Percentiles rank a stretch among this genome's conserved stretches.
Conservation (phyloP, 2,329 filamentous ascomycete species). For the Scedosporium apiospermum region DNA sequence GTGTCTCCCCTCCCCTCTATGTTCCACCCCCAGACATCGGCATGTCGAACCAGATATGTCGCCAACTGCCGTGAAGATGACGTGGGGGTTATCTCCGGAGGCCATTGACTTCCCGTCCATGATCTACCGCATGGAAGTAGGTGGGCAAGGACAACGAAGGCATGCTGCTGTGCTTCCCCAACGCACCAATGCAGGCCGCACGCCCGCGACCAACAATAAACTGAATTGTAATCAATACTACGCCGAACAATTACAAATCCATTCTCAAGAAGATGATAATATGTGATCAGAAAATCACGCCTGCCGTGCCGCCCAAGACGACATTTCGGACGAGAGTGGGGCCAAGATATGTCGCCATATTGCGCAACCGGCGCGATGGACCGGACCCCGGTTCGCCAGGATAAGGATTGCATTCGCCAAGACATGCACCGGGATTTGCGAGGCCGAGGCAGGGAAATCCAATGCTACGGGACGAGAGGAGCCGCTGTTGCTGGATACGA, state of each 20-base stretch:
- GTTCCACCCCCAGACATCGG: no score
- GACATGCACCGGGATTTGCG: no score
- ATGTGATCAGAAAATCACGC: background rate
- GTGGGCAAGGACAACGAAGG: no score
- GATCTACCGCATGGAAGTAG: no score
- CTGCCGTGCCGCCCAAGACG: background rate
- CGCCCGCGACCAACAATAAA: background rate
- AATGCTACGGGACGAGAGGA: background rate
- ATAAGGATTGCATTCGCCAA: background rate
- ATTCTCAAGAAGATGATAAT: background rate
- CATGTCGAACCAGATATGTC: no score
- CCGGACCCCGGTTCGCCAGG: slow-evolving; percentile 6
- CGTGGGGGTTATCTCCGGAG: no score
- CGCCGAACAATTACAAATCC: background rate
- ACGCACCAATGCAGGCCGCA: background rate
- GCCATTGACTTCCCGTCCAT: no score
- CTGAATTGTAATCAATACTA: background rate
- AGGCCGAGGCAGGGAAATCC: background rate
- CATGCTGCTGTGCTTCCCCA: background rate
- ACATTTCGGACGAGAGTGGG: background rate
- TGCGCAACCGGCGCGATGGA: slow-evolving; percentile 10
- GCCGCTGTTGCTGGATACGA: background rate
- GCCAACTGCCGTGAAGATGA: no score
- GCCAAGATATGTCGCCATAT: slow-evolving; percentile 2
- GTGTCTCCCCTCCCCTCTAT: no score